Evolutionary conservation across 2,329 filamentous ascomycete genomes (phyloP).

Genomic region (Trichophaea hybrida): DNA sequence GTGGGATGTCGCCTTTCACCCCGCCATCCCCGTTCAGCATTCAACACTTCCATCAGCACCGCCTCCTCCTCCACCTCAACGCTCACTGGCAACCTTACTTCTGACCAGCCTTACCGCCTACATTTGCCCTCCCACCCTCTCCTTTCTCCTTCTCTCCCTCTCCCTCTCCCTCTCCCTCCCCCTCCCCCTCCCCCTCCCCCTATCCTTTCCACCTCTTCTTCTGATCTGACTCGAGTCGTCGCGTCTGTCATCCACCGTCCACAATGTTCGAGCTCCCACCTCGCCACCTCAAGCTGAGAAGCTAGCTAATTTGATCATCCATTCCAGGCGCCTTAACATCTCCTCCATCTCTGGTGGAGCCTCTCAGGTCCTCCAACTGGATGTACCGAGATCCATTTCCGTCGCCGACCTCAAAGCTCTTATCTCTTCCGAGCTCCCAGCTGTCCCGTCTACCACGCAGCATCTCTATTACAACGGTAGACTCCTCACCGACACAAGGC

Average conservation of each 20-base stretch:
- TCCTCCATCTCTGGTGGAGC: conserved; percentile 57
- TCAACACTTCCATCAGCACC: no score
- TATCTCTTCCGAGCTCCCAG: conserved; percentile 62
- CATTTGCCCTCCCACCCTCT: neutral
- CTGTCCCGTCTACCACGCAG: conserved; percentile 56
- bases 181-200: neutral
- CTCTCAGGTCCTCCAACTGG: conserved; percentile 64
- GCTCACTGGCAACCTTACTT: no score
- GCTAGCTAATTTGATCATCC: neutral
- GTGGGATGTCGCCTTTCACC: no score
- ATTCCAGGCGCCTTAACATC: conserved; percentile 66
- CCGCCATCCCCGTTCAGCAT: no score
- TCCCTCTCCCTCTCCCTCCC: neutral
- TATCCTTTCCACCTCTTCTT: neutral
- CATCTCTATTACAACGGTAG: conserved; percentile 83
- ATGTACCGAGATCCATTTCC: conserved; percentile 70
- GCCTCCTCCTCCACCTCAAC: no score
- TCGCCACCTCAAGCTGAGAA: neutral
- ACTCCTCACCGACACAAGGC: conserved; percentile 58
- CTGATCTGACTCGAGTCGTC: no score
- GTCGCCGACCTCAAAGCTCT: conserved; percentile 74
- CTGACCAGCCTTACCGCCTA: neutral
- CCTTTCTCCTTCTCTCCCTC: neutral
- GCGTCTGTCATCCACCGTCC: neutral
- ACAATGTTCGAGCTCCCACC: neutral